phyloP scores from a whole-genome alignment of 257 asterid species.

The Solanum stenotomum region DNA sequence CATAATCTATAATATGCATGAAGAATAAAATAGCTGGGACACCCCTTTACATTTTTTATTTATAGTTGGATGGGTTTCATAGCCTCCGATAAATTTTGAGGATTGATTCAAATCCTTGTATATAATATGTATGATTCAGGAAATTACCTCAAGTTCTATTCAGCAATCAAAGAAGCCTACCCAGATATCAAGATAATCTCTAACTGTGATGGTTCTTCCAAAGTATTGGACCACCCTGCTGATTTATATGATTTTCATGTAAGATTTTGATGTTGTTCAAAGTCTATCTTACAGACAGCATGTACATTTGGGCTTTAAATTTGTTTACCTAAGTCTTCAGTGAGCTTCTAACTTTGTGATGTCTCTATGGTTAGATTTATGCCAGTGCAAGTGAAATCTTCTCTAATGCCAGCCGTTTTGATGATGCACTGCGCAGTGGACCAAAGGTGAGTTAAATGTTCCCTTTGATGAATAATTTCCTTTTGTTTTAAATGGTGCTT shows the following conservation, averaged over 20 bases:
- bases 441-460: slow-evolving; percentile 65
- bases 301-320: not conserved
- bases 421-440: slow-evolving; percentile 48
- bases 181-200: slow-evolving; percentile 81
- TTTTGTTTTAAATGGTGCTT: not conserved
- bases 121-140: slow-evolving; percentile 31
- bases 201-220: slow-evolving; percentile 76
- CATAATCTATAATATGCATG: not conserved
- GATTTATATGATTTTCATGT: slow-evolving; percentile 87
- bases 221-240: slow-evolving; percentile 79
- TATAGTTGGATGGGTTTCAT: not conserved
- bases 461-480: not conserved
- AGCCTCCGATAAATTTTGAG: not conserved
- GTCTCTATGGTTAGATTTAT: slow-evolving; percentile 51
- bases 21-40: not conserved
- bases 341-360: not conserved
- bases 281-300: not conserved
- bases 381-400: slow-evolving; percentile 41
- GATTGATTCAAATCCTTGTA: not conserved
- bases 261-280: slow-evolving; percentile 5
- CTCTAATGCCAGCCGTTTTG: slow-evolving; percentile 36
- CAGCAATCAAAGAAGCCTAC: slow-evolving; percentile 55
- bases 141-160: slow-evolving; percentile 76
- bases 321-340: not conserved
- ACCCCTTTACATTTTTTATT: not conserved